Conservation (phyloP, 2,329 filamentous ascomycete genomes). For the Scytalidium lignicola region DNA sequence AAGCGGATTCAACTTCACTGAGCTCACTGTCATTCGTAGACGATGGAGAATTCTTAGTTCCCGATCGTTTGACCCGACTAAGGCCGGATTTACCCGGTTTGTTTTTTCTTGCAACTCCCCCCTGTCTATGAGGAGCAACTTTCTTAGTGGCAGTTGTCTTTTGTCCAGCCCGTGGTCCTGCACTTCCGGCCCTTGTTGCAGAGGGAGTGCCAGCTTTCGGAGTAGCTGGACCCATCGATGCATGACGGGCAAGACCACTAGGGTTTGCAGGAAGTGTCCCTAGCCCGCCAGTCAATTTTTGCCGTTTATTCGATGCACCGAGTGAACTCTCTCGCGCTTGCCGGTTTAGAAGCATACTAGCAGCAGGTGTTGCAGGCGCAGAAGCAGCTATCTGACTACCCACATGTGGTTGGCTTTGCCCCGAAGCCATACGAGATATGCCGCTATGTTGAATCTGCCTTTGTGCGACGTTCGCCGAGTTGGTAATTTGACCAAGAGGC, state of each 20-base stretch:
- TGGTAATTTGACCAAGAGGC: conserved; percentile 19
- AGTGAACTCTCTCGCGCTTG: conserved; percentile 54
- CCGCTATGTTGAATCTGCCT: conserved; percentile 7
- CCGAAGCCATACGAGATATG: conserved; percentile 1
- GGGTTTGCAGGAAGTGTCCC: conserved; percentile 46
- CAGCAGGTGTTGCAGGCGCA: conserved; percentile 55
- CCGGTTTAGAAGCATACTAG: conserved; percentile 53
- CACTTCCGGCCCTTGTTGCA: conserved; percentile 48
- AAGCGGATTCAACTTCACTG: conserved; percentile 55
- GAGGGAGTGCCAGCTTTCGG: conserved; percentile 42
- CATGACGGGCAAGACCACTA: conserved; percentile 56
- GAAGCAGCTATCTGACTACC: conserved; percentile 34
- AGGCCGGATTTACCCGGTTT: conserved; percentile 50
- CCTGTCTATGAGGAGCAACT: conserved; percentile 26
- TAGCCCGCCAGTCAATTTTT: conserved; percentile 36
- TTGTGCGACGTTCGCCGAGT: conserved; percentile 17
- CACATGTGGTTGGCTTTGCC: conserved; percentile 16
- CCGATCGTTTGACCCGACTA: conserved; percentile 53
- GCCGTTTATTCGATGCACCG: conserved; percentile 51
- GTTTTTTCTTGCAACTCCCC: conserved; percentile 20
- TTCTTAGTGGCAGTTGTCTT: conserved; percentile 29
- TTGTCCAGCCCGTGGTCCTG: conserved; percentile 46
- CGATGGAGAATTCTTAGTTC: conserved; percentile 54
- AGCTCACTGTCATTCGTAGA: conserved; percentile 61
- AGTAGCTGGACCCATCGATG: conserved; percentile 58